Conservation (phyloP, 108 stramenopile species). For the Discostella pseudostelligera region DNA sequence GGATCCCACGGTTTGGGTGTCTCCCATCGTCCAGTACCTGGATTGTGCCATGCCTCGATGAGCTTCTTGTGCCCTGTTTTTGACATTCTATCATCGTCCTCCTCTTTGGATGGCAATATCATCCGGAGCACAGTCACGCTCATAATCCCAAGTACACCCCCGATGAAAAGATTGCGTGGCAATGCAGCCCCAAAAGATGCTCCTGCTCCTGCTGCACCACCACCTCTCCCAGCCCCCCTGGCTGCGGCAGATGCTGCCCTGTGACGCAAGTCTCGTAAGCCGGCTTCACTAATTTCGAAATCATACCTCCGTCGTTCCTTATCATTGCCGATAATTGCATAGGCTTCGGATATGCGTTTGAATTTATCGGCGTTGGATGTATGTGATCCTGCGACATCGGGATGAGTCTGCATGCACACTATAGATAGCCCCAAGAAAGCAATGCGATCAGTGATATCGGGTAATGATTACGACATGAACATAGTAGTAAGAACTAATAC, state of each 20-base stretch:
- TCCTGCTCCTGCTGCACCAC: slow-evolving; percentile 13
- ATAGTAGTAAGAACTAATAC: neutral
- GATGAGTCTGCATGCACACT: slow-evolving; percentile 88
- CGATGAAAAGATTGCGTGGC: slow-evolving; percentile 49
- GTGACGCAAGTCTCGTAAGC: slow-evolving; percentile 15
- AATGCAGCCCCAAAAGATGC: slow-evolving; percentile 35
- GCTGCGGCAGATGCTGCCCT: slow-evolving; percentile 7
- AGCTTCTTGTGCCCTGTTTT: slow-evolving; percentile 38
- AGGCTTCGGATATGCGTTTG: slow-evolving; percentile 75
- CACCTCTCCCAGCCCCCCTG: slow-evolving; percentile 13
- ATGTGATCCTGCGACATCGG: slow-evolving; percentile 66
- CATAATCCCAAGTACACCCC: slow-evolving; percentile 35
- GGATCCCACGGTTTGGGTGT: slow-evolving; percentile 85
- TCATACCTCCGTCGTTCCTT: slow-evolving; percentile 63
- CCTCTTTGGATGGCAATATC: slow-evolving; percentile 9
- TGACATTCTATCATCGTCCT: slow-evolving; percentile 20
- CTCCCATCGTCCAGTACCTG: slow-evolving; percentile 68
- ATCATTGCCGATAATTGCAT: slow-evolving; percentile 59
- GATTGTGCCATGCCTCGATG: slow-evolving; percentile 87
- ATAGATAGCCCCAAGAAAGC: too few relatives aligned
- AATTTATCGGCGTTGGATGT: slow-evolving; percentile 56
- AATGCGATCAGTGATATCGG: too few relatives aligned
- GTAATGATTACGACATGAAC: too few relatives aligned
- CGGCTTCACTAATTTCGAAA: slow-evolving; percentile 27
- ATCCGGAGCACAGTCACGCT: slow-evolving; percentile 9